A percentile compares a stretch with the other conserved stretches of the same genome.
These are phyloP conservation scores for Citrullus colocynthis DNA, from an alignment of 306 rosid species.

Conservation along the genomic window DNA sequence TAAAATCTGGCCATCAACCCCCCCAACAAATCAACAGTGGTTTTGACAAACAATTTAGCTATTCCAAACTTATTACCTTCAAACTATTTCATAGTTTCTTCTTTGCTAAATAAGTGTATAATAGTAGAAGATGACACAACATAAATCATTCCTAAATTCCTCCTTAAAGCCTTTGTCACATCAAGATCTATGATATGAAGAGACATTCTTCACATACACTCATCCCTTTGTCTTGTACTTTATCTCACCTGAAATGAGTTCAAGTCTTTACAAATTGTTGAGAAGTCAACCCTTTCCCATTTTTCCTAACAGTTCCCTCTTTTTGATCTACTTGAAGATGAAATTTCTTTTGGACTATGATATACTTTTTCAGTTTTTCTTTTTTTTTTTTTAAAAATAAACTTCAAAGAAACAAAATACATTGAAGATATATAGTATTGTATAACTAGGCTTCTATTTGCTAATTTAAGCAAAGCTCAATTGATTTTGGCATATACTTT, in stretches of 20 bases:
- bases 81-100: neutral
- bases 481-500: too few species aligned
- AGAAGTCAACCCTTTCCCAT: neutral
- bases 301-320: neutral
- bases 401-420: neutral
- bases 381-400: too few species aligned
- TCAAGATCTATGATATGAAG: neutral
- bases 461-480: too few species aligned
- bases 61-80: neutral
- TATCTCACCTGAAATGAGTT: neutral
- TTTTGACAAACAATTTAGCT: neutral
- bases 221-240: too few species aligned
- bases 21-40: neutral
- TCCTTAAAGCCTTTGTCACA: neutral
- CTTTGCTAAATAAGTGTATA: neutral
- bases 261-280: neutral
- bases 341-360: too few species aligned
- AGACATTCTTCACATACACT: neutral
- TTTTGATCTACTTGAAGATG: neutral
- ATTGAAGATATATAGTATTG: neutral
- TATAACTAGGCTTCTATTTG: too few species aligned
- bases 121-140: neutral
- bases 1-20: neutral
- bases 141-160: neutral
- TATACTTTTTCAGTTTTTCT: too few species aligned